Percentiles rank a stretch among this genome's conserved stretches.
phyloP scores from a whole-genome alignment of 768 basidiomycete species.

The Suillus fuscotomentosus region DNA sequence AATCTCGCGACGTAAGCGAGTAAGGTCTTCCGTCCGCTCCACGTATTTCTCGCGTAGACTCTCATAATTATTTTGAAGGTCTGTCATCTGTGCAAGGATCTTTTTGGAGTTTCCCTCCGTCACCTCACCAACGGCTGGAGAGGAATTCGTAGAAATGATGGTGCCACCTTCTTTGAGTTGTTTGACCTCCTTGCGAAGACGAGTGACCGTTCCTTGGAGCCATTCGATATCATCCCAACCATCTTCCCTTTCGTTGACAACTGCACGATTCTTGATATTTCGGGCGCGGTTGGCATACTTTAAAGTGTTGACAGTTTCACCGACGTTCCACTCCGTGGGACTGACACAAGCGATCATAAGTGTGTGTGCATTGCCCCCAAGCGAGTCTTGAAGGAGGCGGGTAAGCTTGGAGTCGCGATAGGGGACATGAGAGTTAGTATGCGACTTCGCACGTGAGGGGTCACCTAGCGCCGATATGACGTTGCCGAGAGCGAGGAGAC shows the following conservation, averaged over 20 bases:
- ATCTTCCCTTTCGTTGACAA: constrained; percentile 91
- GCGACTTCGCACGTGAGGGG: constrained; percentile 80
- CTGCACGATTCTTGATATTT: constrained; percentile 94
- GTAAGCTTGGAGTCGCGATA: constrained; percentile 99
- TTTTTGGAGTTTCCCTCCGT: constrained; percentile 70
- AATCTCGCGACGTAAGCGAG: constrained; percentile 73
- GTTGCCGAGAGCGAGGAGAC: constrained; percentile 93
- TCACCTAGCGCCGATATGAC: constrained; percentile 98
- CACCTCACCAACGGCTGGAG: constrained; percentile 29
- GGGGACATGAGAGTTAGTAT: constrained; percentile 87
- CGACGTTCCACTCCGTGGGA: constrained; percentile 92
- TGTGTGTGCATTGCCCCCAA: constrained; percentile 96
- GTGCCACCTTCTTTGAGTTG: constrained; percentile 66
- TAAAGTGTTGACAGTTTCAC: constrained; percentile 91
- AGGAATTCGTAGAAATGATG: constrained; percentile 24
- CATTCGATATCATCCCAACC: constrained; percentile 99
- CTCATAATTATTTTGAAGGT: constrained; percentile 84
- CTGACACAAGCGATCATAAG: constrained; percentile 99
- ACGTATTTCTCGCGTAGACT: constrained; percentile 81
- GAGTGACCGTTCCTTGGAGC: constrained; percentile 82
- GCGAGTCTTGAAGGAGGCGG: constrained; percentile 71
- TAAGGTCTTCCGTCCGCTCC: constrained; percentile 86
- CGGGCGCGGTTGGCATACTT: constrained; percentile 97
- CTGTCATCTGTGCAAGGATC: constrained; percentile 76
- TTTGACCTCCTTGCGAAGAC: constrained; percentile 87